Evolutionary conservation across 2,329 filamentous ascomycete species (phyloP), one percentile per base, ranked within the genome.

Genomic region (Chaetomium olivaceum): DNA sequence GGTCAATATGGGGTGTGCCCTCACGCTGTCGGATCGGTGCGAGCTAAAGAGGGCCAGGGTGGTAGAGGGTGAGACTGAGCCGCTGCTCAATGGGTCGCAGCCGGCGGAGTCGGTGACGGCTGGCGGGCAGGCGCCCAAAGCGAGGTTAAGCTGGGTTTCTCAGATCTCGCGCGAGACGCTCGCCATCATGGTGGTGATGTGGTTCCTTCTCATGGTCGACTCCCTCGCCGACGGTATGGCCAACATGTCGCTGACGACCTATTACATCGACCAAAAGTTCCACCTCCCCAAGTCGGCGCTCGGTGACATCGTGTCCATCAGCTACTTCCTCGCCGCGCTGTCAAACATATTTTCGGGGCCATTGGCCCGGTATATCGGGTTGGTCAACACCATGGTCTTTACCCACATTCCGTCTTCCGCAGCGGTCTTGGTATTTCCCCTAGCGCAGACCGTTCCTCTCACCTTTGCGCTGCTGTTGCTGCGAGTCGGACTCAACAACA

Each of bases 161-260:
- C 79, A 85, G 67, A 88, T 90, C 60, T 89, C 87, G 0, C 74
- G 76, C 1, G 76, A 82, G 16, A 89, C 87, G 0, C 80, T 83
- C 14, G 80, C 78, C 1, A 80, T 86, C 71, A 88, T 90, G 82
- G 85, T 84, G 74, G 85, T 85, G 59, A 78, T 90, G 3, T 90
- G 87, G 86, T 83, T 88, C 65, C 80, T 90, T 8, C 80, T 91
- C 11, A 82, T 83, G 25, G 78, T 90, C 27, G 88, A 90, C 75
- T 87, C 86, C 2, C 78, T 89, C 11, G 86, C 87, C 16, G 87
- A 89, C 70, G 87, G 87, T 27, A 89, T 90, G 85, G 82, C 83
- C n/a, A 80, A 79, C 3, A 83, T 85, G 70, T 80, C 84, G 1
- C 70, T 87, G 33, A 88, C 85, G 0, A 85, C 81, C 12, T 88